Percentiles rank a stretch among this genome's conserved stretches.
These are phyloP conservation scores for Candida ovalis DNA, from an alignment of 805 yeast genomes.

Conservation along the genomic window DNA sequence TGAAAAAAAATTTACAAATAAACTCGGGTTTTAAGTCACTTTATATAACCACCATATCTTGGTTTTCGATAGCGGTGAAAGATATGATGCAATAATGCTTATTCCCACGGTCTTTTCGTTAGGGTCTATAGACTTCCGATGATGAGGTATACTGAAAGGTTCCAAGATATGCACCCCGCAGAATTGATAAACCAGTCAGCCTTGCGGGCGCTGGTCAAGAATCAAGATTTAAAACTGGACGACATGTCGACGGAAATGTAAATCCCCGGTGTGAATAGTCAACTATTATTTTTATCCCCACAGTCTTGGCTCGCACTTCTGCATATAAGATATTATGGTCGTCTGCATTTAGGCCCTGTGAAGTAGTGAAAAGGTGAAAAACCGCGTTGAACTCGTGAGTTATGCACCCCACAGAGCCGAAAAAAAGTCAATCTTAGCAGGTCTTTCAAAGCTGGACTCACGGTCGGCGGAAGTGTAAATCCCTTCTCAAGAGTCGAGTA, in stretches of 20 bases:
- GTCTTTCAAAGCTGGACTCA: background rate
- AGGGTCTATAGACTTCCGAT: background rate
- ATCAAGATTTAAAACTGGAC: background rate
- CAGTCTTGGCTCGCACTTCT: background rate
- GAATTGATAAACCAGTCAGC: background rate
- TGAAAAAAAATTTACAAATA: background rate
- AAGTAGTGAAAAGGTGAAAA: background rate
- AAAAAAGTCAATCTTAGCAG: background rate
- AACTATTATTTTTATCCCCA: background rate
- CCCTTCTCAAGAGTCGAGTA: background rate
- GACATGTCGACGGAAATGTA: background rate
- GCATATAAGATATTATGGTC: background rate
- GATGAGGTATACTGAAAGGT: background rate
- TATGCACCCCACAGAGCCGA: background rate
- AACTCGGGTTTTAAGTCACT: background rate
- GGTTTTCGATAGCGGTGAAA: background rate
- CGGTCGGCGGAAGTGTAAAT: background rate
- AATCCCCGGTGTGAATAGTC: background rate
- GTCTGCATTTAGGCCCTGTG: background rate
- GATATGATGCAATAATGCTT: background rate
- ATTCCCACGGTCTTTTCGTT: background rate
- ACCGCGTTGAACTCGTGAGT: background rate
- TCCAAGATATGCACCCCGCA: background rate
- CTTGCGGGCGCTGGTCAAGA: background rate
- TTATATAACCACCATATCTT: background rate